These are phyloP conservation scores for Paraglomus brasilianum DNA, from an alignment of 192 early-diverging fungal species.

Conservation along the genomic window DNA sequence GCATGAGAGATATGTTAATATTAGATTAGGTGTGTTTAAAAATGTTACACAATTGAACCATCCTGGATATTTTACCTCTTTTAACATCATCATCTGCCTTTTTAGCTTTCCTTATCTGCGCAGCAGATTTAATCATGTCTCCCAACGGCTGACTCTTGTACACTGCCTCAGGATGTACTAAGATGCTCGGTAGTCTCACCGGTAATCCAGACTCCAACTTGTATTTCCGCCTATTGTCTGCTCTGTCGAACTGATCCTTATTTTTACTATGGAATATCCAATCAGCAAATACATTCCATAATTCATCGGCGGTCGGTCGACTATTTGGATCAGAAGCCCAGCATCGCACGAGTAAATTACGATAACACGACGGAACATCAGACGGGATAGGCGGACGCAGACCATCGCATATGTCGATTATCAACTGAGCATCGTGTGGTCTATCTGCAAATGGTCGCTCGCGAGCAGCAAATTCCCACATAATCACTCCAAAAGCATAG, in stretches of 20 bases:
- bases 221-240: too few relatives aligned
- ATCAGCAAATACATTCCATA: neutral
- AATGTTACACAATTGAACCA: too few relatives aligned
- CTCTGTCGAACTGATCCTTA: too few relatives aligned
- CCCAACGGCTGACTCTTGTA: conserved; percentile 25
- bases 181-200: too few relatives aligned
- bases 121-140: too few relatives aligned
- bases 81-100: too few relatives aligned
- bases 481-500: conserved; percentile 45
- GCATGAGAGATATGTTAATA: too few relatives aligned
- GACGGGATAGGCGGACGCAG: conserved; percentile 36
- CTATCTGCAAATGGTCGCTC: conserved; percentile 34
- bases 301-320: conserved; percentile 1
- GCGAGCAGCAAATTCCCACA: conserved; percentile 44
- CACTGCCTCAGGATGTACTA: conserved; percentile 21
- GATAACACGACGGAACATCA: conserved; percentile 36
- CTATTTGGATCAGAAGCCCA: conserved; percentile 37
- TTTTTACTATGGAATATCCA: too few relatives aligned
- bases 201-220: too few relatives aligned
- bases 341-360: conserved; percentile 37
- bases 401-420: conserved; percentile 35
- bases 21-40: too few relatives aligned
- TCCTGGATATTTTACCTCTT: too few relatives aligned
- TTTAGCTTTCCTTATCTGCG: too few relatives aligned
- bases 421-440: conserved; percentile 29